Percentiles rank a stretch among this genome's conserved stretches.
Evolutionary conservation across 1,139 yeast species (phyloP).

Genomic region (Fermentozyma sake): DNA sequence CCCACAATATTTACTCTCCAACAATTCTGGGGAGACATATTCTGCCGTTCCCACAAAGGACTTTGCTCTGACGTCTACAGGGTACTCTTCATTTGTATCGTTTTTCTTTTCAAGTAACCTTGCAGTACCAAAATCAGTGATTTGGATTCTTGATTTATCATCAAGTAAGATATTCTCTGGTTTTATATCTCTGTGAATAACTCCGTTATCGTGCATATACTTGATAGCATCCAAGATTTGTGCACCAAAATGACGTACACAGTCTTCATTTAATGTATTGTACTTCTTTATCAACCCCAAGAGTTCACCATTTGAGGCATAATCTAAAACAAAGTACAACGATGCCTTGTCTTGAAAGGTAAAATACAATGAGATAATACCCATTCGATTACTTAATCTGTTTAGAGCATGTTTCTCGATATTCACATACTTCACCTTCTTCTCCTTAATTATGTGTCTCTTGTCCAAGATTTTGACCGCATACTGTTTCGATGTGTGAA

Average conservation of each 20-base stretch:
- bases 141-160: slow-evolving; percentile 61
- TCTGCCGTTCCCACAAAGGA: slow-evolving; percentile 88
- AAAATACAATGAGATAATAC: slow-evolving; percentile 81
- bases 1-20: slow-evolving; percentile 66
- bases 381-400: slow-evolving; percentile 64
- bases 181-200: slow-evolving; percentile 75
- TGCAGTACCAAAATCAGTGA: slow-evolving; percentile 83
- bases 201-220: slow-evolving; percentile 71
- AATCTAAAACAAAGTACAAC: slow-evolving; percentile 87
- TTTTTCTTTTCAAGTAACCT: slow-evolving; percentile 48
- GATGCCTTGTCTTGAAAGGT: slow-evolving; percentile 92
- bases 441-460: slow-evolving; percentile 90
- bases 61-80: slow-evolving; percentile 50
- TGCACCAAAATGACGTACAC: slow-evolving; percentile 67
- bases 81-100: slow-evolving; percentile 36
- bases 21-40: slow-evolving; percentile 70
- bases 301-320: slow-evolving; percentile 90
- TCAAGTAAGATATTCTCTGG: slow-evolving; percentile 73
- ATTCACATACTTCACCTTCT: slow-evolving; percentile 91
- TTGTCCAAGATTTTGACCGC: slow-evolving; percentile 93
- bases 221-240: slow-evolving; percentile 62
- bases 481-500: slow-evolving; percentile 64
- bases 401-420: slow-evolving; percentile 93
- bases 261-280: slow-evolving; percentile 73
- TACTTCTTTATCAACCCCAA: slow-evolving; percentile 71